A percentile compares a stretch with the other conserved stretches of the same genome.
These are phyloP conservation scores for Leishmania major DNA, from an alignment of 208 protist species.

Conservation along the genomic window DNA sequence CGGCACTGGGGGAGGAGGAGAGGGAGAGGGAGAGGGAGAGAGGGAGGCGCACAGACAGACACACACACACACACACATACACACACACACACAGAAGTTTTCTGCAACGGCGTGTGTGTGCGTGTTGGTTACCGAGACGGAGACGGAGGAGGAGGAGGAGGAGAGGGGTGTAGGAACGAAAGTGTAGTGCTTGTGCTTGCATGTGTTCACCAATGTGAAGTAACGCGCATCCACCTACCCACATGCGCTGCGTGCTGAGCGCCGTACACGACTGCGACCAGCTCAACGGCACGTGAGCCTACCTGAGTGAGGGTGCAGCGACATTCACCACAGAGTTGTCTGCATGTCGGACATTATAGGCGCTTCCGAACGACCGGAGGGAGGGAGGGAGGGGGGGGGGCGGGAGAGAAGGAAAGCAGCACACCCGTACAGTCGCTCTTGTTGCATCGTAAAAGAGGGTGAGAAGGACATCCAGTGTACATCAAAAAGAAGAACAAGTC, in stretches of 20 bases:
- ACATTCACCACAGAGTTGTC: neutral
- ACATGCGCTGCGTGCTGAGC: neutral
- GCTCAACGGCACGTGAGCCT: neutral
- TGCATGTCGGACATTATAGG: neutral
- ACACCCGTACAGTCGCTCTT: neutral
- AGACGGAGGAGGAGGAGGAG: neutral
- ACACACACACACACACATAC: too few species aligned
- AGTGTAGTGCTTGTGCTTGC: neutral
- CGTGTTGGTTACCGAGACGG: neutral
- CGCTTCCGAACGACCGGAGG: neutral
- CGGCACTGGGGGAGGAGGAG: neutral
- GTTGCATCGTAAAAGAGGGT: neutral
- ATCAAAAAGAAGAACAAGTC: neutral
- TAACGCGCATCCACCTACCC: neutral
- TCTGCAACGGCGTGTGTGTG: neutral
- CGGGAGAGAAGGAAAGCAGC: neutral
- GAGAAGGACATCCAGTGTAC: constrained; percentile 1
- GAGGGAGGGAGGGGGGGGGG: neutral
- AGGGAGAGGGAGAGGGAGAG: neutral
- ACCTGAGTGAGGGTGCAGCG: too few species aligned
- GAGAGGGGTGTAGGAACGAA: too few species aligned
- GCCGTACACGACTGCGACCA: neutral
- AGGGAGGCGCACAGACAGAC: neutral
- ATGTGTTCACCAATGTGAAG: constrained; percentile 4
- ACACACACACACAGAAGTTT: neutral